phyloP scores from a whole-genome alignment of 2,329 filamentous ascomycete genomes.

The Pseudogymnoascus sp. region DNA sequence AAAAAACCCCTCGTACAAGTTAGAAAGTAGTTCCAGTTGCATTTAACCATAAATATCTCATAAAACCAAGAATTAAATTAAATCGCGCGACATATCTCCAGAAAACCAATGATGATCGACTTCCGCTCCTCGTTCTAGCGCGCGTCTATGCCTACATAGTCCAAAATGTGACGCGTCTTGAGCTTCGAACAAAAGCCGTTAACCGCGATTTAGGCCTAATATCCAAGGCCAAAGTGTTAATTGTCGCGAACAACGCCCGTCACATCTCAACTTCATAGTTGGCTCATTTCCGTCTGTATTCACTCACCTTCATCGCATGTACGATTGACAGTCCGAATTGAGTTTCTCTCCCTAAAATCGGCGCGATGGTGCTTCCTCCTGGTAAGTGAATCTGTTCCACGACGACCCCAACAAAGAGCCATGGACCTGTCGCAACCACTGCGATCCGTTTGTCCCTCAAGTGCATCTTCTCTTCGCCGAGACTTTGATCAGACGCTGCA shows the following conservation, averaged over 20 bases:
- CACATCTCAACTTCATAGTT: neutral
- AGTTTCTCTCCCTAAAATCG: slow-evolving; percentile 6
- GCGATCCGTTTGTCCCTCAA: neutral
- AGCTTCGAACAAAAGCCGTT: no score
- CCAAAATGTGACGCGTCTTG: slow-evolving; percentile 27
- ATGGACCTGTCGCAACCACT: neutral
- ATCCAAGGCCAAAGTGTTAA: neutral
- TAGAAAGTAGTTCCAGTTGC: neutral
- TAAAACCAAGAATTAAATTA: slow-evolving; percentile 29
- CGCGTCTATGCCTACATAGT: slow-evolving; percentile 29
- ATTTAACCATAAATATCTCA: neutral
- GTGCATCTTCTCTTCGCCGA: neutral
- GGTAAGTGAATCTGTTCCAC: slow-evolving; percentile 16
- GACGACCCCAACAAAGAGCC: neutral
- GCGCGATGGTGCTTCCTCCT: slow-evolving; percentile 21
- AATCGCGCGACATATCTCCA: slow-evolving; percentile 32
- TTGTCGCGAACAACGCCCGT: neutral
- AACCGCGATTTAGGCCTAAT: no score
- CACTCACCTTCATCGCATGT: neutral
- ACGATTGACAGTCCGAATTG: neutral
- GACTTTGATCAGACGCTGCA: neutral
- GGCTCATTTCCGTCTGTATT: neutral
- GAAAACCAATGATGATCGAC: slow-evolving; percentile 36
- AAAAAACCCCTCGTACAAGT: neutral
- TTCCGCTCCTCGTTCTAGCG: slow-evolving; percentile 25